Evolutionary conservation across 768 basidiomycete species (phyloP).

Genomic region (Ramaria sp.): DNA sequence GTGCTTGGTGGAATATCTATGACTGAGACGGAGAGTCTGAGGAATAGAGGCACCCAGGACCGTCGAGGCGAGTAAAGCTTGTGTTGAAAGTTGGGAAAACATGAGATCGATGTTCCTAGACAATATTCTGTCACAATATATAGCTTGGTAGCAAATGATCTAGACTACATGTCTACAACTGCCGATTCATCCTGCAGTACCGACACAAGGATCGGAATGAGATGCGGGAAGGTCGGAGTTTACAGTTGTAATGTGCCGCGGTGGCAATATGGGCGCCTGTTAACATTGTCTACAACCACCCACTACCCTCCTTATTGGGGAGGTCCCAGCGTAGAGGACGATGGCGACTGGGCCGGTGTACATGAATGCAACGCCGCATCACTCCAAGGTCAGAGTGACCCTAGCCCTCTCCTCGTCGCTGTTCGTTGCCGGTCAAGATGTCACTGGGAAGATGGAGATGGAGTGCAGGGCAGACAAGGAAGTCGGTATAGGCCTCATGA

Average conservation of each 20-base stretch:
- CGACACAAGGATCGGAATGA: background rate
- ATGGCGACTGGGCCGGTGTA: conserved; percentile 35
- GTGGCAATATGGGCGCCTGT: too few relatives aligned
- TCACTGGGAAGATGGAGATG: conserved; percentile 70
- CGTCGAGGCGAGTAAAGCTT: background rate
- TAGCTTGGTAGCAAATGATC: background rate
- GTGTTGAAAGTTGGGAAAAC: background rate
- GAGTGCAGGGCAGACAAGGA: conserved; percentile 61
- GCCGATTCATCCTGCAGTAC: background rate
- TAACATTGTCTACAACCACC: background rate
- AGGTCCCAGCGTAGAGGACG: background rate
- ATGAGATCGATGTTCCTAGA: background rate
- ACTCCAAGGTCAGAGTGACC: conserved; percentile 67
- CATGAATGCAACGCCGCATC: conserved; percentile 75
- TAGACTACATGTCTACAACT: background rate
- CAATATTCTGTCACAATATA: background rate
- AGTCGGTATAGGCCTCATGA: conserved; percentile 63
- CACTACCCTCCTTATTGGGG: background rate
- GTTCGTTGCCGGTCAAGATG: conserved; percentile 54
- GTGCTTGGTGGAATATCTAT: background rate
- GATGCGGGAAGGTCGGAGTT: background rate
- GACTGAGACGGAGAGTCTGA: background rate
- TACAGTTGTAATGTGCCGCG: too few relatives aligned
- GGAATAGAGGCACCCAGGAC: background rate
- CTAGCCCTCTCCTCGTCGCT: conserved; percentile 45